Percentiles rank a stretch among this genome's conserved stretches.
phyloP scores from a whole-genome alignment of 345 rosid species.

The Trapa incisa region DNA sequence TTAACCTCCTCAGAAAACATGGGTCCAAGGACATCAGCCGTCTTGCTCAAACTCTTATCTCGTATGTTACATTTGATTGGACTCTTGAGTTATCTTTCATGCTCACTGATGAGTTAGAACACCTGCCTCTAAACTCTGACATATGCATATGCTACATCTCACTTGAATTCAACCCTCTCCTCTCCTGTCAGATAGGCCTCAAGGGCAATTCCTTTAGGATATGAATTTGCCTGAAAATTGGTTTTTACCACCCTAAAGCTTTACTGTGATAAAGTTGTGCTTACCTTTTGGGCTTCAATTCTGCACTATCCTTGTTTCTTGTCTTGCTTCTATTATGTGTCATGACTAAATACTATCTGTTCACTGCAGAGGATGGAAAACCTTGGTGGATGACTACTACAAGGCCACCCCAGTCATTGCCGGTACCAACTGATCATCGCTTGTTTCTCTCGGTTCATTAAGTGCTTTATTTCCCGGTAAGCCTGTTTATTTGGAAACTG shows the following conservation, averaged over 20 bases:
- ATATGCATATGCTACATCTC: not conserved
- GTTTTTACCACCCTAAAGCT: not conserved
- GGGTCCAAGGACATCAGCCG: slow-evolving; percentile 43
- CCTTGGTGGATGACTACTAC: slow-evolving; percentile 81
- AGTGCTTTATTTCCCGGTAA: not conserved
- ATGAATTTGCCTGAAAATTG: not conserved
- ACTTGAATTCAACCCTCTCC: not conserved
- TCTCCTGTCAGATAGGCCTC: not conserved
- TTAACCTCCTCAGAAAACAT: slow-evolving; percentile 68
- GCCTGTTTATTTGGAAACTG: slow-evolving; percentile 9
- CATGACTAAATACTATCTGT: slow-evolving; percentile 9
- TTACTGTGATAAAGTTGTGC: not conserved
- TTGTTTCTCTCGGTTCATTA: slow-evolving; percentile 6
- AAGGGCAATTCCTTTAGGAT: too few species aligned
- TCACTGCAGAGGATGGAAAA: slow-evolving; percentile 62
- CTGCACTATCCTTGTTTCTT: not conserved
- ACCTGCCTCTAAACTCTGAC: not conserved
- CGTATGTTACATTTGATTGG: slow-evolving; percentile 26
- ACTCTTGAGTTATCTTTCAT: not conserved
- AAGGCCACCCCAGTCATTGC: slow-evolving; percentile 37
- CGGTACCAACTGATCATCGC: slow-evolving; percentile 26
- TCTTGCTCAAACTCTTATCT: slow-evolving; percentile 57
- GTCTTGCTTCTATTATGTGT: not conserved
- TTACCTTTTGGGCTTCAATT: not conserved
- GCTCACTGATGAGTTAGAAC: not conserved